Conservation (phyloP, 345 rosid species). For the Melastoma malabathricum region DNA sequence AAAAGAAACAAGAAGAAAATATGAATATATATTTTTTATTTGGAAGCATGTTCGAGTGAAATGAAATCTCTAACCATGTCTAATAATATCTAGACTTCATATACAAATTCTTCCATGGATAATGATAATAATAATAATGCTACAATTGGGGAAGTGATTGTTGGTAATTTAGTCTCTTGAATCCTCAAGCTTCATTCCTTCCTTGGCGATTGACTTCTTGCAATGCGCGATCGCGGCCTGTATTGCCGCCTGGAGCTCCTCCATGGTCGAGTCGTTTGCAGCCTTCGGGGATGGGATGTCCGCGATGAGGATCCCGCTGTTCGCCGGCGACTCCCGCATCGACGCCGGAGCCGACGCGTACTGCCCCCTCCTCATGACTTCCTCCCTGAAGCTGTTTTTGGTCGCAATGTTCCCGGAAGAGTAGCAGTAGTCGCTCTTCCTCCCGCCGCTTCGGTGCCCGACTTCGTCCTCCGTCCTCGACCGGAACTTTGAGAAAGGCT, state of each 20-base stretch:
- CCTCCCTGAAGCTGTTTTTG: too few species aligned
- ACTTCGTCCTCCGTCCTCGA: constrained; percentile 8
- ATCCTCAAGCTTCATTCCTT: constrained; percentile 19
- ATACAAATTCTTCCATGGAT: too few species aligned
- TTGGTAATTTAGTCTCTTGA: not conserved
- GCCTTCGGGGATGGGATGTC: constrained; percentile 22
- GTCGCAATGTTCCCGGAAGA: too few species aligned
- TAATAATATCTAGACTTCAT: too few species aligned
- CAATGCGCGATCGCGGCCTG: constrained; percentile 99
- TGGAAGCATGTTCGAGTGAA: too few species aligned
- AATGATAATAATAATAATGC: too few species aligned
- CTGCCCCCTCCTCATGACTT: constrained; percentile 11
- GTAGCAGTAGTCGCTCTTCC: not conserved
- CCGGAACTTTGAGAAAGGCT: constrained; percentile 30
- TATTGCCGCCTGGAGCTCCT: constrained; percentile 91
- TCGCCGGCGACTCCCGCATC: constrained; percentile 82
- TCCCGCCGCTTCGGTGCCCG: constrained; percentile 1
- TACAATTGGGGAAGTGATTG: not conserved
- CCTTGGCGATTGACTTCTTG: constrained; percentile 69
- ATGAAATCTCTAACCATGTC: too few species aligned
- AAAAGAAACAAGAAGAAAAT: too few species aligned
- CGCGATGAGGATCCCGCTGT: constrained; percentile 53
- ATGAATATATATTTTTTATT: too few species aligned
- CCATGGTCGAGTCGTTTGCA: constrained; percentile 77
- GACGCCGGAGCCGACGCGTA: constrained; percentile 81